Conservation (phyloP, 495 filamentous ascomycete genomes). For the Xylaria cubensis region DNA sequence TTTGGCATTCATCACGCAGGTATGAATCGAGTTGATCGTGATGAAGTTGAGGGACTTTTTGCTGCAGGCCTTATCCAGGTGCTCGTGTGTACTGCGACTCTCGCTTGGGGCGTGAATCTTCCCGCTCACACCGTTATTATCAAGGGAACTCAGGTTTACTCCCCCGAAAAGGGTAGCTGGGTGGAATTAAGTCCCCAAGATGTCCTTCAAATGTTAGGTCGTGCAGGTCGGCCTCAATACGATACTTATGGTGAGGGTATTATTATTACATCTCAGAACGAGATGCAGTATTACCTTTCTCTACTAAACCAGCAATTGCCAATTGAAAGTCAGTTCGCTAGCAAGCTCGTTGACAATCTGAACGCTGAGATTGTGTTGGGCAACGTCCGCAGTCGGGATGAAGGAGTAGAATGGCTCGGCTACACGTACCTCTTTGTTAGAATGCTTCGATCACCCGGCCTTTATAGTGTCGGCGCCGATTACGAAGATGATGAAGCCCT, state of each 20-base stretch:
- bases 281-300: conserved; percentile 96
- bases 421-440: conserved; percentile 98
- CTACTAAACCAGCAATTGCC: conserved; percentile 96
- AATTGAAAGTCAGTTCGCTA: conserved; percentile 95
- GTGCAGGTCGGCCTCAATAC: conserved; percentile 94
- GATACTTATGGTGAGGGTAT: conserved; percentile 98
- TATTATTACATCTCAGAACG: conserved; percentile 93
- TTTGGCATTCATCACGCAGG: conserved; percentile 98
- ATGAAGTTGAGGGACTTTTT: conserved; percentile 94
- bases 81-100: conserved; percentile 93
- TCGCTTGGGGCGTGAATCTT: conserved; percentile 96
- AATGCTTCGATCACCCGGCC: conserved; percentile 93
- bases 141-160: conserved; percentile 97
- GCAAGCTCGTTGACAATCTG: conserved; percentile 92
- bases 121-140: conserved; percentile 96
- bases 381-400: conserved; percentile 90
- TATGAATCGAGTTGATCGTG: conserved; percentile 90
- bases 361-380: conserved; percentile 97
- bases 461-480: conserved; percentile 95
- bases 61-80: conserved; percentile 90
- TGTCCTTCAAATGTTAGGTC: conserved; percentile 97
- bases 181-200: conserved; percentile 98
- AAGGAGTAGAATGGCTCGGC: conserved; percentile 97
- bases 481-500: conserved; percentile 91
- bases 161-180: conserved; percentile 98